phyloP scores from a whole-genome alignment of 805 yeast species.

The Schizosaccharomyces cryophilus region DNA sequence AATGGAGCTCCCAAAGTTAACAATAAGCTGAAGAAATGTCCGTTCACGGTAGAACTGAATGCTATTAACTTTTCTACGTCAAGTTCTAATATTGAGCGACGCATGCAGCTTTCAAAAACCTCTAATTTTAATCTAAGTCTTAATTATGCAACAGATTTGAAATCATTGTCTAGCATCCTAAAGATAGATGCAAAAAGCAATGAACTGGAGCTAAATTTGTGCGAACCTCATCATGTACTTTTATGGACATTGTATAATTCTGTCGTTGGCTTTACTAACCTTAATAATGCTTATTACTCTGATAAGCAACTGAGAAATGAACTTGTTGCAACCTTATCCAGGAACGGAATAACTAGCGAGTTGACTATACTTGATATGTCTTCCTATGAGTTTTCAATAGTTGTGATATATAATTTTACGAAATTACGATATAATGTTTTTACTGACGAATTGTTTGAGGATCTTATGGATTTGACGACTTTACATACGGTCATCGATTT shows the following conservation, averaged over 20 bases:
- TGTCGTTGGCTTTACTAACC: neutral
- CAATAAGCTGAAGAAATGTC: slow-evolving; percentile 7
- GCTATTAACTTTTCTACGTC: neutral
- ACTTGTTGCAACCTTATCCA: neutral
- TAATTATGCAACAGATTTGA: neutral
- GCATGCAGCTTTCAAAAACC: neutral
- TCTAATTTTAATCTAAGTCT: neutral
- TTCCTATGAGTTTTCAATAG: too few species aligned
- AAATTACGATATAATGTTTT: too few species aligned
- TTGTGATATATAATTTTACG: too few species aligned
- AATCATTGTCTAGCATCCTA: neutral
- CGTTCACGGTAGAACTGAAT: neutral
- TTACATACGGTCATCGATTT: neutral
- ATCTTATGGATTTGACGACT: neutral
- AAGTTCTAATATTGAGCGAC: neutral
- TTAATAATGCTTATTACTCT: neutral
- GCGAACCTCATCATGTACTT: neutral
- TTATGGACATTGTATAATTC: neutral
- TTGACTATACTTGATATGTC: neutral
- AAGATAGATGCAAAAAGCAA: neutral
- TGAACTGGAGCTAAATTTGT: neutral
- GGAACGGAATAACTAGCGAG: neutral
- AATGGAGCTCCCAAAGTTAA: slow-evolving; percentile 27
- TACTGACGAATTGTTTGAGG: neutral
- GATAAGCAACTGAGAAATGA: neutral